A percentile compares a stretch with the other conserved stretches of the same genome.
Evolutionary conservation across 2,329 filamentous ascomycete species (phyloP).

Genomic region (Ophiosphaerella narmari): DNA sequence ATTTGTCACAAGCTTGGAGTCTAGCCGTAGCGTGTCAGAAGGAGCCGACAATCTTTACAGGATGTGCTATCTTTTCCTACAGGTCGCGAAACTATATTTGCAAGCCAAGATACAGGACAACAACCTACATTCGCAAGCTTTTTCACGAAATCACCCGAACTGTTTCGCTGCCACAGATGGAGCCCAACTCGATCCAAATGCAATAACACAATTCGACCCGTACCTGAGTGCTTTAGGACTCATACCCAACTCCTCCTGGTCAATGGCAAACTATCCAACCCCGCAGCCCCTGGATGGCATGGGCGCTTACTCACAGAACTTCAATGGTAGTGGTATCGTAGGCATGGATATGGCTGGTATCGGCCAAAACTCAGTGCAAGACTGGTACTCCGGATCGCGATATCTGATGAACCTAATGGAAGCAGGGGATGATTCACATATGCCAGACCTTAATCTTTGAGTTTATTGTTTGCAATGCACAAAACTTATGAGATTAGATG

Average conservation of each 20-base stretch:
- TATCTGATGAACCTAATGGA: conserved; percentile 69
- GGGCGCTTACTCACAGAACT: conserved; percentile 10
- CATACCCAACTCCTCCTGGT: conserved; percentile 50
- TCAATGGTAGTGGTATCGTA: not conserved
- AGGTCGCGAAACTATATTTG: conserved; percentile 65
- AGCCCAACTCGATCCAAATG: conserved; percentile 24
- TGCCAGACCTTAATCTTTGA: conserved; percentile 27
- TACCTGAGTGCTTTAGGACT: conserved; percentile 68
- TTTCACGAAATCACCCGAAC: conserved; percentile 7
- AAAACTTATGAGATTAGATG: too few species aligned
- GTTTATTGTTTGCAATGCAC: not conserved
- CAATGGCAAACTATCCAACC: conserved; percentile 18
- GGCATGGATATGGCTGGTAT: conserved; percentile 5
- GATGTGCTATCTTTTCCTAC: conserved; percentile 66
- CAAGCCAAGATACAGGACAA: conserved; percentile 60
- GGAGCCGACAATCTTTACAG: conserved; percentile 64
- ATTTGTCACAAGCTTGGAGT: conserved; percentile 62
- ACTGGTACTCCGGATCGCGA: conserved; percentile 69
- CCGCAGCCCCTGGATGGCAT: conserved; percentile 6
- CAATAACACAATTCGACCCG: conserved; percentile 59
- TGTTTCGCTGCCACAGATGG: conserved; percentile 19
- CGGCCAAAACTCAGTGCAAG: conserved; percentile 56
- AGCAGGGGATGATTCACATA: conserved; percentile 54
- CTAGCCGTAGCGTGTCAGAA: conserved; percentile 59
- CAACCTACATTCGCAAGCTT: conserved; percentile 3